Evolutionary conservation across 1,139 yeast genomes (phyloP).

Genomic region (Petasospora rhodanensis): DNA sequence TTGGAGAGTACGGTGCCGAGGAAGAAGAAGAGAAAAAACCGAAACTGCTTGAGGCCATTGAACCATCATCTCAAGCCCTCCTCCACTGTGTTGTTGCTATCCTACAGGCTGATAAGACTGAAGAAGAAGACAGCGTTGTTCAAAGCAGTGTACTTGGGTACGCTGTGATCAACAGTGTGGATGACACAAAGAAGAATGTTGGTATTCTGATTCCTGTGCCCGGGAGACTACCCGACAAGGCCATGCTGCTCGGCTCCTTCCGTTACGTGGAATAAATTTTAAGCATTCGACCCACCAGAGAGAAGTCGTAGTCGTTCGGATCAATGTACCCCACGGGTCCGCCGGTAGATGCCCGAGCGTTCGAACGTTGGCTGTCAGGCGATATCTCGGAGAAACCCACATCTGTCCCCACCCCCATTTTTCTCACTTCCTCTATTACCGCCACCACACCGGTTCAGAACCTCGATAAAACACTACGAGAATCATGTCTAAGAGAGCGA

Average conservation of each 20-base stretch:
- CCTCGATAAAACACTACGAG: too few relatives aligned
- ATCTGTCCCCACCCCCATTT: too few relatives aligned
- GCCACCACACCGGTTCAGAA: slow-evolving; percentile 1
- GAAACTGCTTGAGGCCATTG: slow-evolving; percentile 32
- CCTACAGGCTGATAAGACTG: slow-evolving; percentile 55
- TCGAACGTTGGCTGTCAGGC: too few relatives aligned
- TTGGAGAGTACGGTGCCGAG: slow-evolving; percentile 32
- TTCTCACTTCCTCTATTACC: background rate
- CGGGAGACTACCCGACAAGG: slow-evolving; percentile 72
- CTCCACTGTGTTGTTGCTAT: slow-evolving; percentile 76
- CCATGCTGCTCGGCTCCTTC: slow-evolving; percentile 60
- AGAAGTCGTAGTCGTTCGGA: too few relatives aligned
- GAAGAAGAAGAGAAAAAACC: slow-evolving; percentile 18
- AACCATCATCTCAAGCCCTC: slow-evolving; percentile 50
- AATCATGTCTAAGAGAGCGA: slow-evolving; percentile 22
- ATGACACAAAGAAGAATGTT: slow-evolving; percentile 65
- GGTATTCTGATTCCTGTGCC: slow-evolving; percentile 83
- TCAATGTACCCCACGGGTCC: too few relatives aligned
- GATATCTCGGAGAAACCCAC: too few relatives aligned
- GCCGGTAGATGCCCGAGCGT: too few relatives aligned
- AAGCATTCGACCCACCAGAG: too few relatives aligned
- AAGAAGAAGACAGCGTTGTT: slow-evolving; percentile 45
- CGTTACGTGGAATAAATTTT: slow-evolving; percentile 53
- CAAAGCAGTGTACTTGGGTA: slow-evolving; percentile 65
- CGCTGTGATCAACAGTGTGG: slow-evolving; percentile 51